phyloP scores from a whole-genome alignment of 139 green algal species.

The Chlamydomonas incerta region DNA sequence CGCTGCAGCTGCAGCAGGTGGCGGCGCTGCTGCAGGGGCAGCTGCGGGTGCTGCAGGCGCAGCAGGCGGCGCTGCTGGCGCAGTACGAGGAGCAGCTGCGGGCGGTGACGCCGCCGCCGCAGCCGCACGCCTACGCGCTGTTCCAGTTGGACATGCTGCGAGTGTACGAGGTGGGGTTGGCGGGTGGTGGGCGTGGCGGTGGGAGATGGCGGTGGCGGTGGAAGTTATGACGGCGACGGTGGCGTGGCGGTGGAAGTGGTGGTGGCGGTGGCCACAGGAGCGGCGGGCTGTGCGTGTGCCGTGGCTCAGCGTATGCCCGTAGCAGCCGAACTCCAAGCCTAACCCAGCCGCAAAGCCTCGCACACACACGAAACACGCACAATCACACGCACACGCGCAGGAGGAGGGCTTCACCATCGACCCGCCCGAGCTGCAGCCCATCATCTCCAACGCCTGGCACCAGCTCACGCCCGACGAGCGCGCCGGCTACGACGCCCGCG shows the following conservation, averaged over 20 bases:
- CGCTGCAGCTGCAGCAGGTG: constrained; percentile 23
- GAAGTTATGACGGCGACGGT: too few relatives aligned
- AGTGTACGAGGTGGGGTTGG: constrained; percentile 11
- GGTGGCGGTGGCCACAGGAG: too few relatives aligned
- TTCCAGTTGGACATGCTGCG: constrained; percentile 40
- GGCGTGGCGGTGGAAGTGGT: too few relatives aligned
- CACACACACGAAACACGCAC: too few relatives aligned
- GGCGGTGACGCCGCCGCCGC: neutral
- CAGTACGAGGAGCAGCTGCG: constrained; percentile 42
- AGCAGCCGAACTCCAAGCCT: too few relatives aligned
- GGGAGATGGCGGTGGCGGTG: neutral
- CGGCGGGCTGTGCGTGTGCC: too few relatives aligned
- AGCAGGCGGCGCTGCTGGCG: constrained; percentile 18
- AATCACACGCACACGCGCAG: neutral
- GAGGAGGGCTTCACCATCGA: constrained; percentile 43
- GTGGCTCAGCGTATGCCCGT: too few relatives aligned
- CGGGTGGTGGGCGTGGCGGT: too few relatives aligned
- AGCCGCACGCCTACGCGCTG: constrained; percentile 7
- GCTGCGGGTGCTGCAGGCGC: constrained; percentile 24
- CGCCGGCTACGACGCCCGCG: constrained; percentile 29
- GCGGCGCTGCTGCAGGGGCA: constrained; percentile 19
- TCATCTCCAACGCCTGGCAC: constrained; percentile 43
- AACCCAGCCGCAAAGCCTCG: neutral
- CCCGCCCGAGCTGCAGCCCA: constrained; percentile 16
- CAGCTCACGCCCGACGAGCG: constrained; percentile 46